Evolutionary conservation across 2,329 filamentous ascomycete species (phyloP), one percentile per base, ranked within the genome.

Genomic region (Didymella segeticola): DNA sequence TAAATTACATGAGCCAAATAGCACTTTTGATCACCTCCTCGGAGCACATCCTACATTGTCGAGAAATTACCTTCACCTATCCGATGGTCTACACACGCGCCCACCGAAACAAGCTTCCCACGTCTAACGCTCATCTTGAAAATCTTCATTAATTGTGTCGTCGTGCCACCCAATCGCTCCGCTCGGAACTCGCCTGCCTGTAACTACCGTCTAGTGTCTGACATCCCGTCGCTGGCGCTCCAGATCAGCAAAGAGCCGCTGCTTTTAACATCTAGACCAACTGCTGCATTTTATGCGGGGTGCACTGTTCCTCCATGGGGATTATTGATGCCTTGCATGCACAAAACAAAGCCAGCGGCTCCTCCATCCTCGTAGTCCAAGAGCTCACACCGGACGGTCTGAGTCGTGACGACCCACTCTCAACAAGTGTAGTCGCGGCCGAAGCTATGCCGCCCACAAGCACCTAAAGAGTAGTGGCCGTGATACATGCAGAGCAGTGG

Each of bases 321-420:
- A 39, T 12, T n/a, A 39, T 12, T n/a, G 17, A 41, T 46, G 39
- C 33, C 39, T 36, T 31, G 51, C 41, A 49, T 47, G n/a, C 15
- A 25, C 38, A 43, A 43, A 6, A 38, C 45, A 15, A 49, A n/a
- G 34, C 45, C 51, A 54, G 46, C 51, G 39, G 45, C 39, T 48
- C 39, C 27, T 45, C 5, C 29, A 54, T 39, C 33, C 27, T 45
- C 29, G 23, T 19, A 30, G 12, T 14, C 45, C 46, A 41, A 37
- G 45, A 41, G 39, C 20, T 45, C n/a, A 20, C 36, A 41, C 27
- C 26, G 22, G 23, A 47, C 38, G 12, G n/a, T 25, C 25, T 25
- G 39, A 48, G 51, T 45, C 39, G 34, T 41, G 25, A 36, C 19
- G 46, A 42, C 52, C 52, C 52, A 50, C 52, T 43, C 52, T 50